Evolutionary conservation across 345 rosid species (phyloP), one percentile per base, ranked within the genome.

Genomic region (Linum tenue): DNA sequence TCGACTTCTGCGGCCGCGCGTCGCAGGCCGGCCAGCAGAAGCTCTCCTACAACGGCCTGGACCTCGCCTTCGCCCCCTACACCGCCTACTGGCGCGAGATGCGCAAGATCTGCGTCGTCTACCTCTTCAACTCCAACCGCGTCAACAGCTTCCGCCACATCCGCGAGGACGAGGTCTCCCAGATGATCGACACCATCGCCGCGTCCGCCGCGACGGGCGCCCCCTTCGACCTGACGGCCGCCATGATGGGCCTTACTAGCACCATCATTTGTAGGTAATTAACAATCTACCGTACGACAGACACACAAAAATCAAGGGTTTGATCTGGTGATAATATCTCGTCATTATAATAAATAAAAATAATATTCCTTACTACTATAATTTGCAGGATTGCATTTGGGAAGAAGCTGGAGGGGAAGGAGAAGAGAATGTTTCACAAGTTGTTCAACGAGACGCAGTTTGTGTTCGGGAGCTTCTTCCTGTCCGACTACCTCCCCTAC

Each of bases 351-450:
- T n/a, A n/a, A n/a, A n/a, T n/a, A n/a, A n/a, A n/a, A n/a, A n/a
- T n/a, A n/a, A n/a, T n/a, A n/a, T n/a, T n/a, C 1, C 31, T 22
- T 22, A 22, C 31, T 22, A 66, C 75, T 16, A 59, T 79, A 5
- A 60, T 79, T 2, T 79, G 79, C 63, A 44, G 51, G 4, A 44
- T 44, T 44, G 51, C 51, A 14, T 44, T 44, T 44, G 51, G 51
- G 11, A 44, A 44, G 51, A 44, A 7, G 51, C 12, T 44, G 51
- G 51, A 44, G 51, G 51, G 51, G 51, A 7, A 44, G 8, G 51
- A 44, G 51, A 44, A 44, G 9, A 44, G 12, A 44, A 44, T 9
- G 51, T 44, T 44, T 8, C 51, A 44, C 51, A 2, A 44, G 7
- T 3, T 44, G 51, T 8, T 7, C 12, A 44, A 44, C 51, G 51